Percentiles rank a stretch among this genome's conserved stretches.
Evolutionary conservation across 2,329 filamentous ascomycete genomes (phyloP).

Genomic region (Taxawa tesnikishii): DNA sequence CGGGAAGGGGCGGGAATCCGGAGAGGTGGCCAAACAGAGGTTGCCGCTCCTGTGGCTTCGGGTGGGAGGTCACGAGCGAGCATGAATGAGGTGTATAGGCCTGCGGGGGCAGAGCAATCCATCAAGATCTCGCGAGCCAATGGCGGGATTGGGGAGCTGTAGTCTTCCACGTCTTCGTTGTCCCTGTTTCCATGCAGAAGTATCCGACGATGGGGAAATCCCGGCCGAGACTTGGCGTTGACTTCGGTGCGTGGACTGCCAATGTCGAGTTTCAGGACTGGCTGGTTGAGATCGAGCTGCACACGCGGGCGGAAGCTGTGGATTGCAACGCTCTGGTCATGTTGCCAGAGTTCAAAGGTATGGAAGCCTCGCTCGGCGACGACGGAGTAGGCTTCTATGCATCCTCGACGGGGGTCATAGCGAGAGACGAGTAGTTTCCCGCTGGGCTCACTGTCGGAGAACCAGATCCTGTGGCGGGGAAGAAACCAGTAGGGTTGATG

Average conservation of each 20-base stretch:
- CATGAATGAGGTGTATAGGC: constrained; percentile 55
- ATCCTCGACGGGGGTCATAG: constrained; percentile 59
- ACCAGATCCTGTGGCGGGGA: constrained; percentile 71
- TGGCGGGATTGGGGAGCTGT: constrained; percentile 10
- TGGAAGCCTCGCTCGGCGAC: constrained; percentile 50
- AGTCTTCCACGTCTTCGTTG: constrained; percentile 2
- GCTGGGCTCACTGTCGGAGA: constrained; percentile 59
- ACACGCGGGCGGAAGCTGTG: constrained; percentile 61
- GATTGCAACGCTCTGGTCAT: constrained; percentile 54
- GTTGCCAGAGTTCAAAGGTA: constrained; percentile 50
- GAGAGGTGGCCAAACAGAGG: constrained; percentile 59
- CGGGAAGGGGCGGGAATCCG: constrained; percentile 53
- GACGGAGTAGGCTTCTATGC: constrained; percentile 71
- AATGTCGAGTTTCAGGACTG: constrained; percentile 40
- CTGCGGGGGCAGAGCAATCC: constrained; percentile 24
- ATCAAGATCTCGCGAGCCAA: constrained; percentile 40
- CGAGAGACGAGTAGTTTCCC: constrained; percentile 67
- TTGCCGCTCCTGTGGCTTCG: constrained; percentile 23
- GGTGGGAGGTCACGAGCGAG: constrained; percentile 44
- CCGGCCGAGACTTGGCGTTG: constrained; percentile 4
- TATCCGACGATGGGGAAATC: too few relatives aligned
- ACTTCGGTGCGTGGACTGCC: constrained; percentile 12
- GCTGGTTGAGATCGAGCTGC: constrained; percentile 61
- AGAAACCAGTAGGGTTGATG: constrained; percentile 82
- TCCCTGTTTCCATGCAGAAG: too few relatives aligned